Evolutionary conservation across 495 filamentous ascomycete species (phyloP).

Genomic region (Neurospora pannonica): DNA sequence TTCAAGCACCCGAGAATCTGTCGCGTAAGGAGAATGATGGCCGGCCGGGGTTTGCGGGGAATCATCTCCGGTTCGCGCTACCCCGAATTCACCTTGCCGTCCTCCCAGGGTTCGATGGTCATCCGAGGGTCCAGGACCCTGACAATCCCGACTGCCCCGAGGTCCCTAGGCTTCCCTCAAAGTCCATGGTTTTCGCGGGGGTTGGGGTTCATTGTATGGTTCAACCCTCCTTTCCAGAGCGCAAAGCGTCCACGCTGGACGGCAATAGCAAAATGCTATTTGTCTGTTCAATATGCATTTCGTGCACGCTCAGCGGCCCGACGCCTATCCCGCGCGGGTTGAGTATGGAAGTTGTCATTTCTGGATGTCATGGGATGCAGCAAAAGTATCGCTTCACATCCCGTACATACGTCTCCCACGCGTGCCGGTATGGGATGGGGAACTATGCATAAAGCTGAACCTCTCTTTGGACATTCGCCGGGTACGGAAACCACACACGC

Average conservation of each 20-base stretch:
- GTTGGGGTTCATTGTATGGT: not conserved
- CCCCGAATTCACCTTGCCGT: not conserved
- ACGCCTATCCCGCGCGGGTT: not conserved
- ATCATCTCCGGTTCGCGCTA: not conserved
- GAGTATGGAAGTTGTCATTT: not conserved
- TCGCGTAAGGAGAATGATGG: not conserved
- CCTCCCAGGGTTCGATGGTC: not conserved
- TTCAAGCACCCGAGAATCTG: not conserved
- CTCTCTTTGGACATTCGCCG: not conserved
- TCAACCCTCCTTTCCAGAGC: not conserved
- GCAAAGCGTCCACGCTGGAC: not conserved
- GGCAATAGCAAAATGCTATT: not conserved
- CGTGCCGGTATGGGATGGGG: not conserved
- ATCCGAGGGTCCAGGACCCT: not conserved
- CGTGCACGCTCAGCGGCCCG: not conserved
- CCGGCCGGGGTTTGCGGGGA: not conserved
- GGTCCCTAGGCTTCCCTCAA: not conserved
- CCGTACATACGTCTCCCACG: not conserved
- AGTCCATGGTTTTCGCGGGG: not conserved
- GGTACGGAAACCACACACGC: not conserved
- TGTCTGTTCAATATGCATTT: not conserved
- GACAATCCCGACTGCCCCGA: not conserved
- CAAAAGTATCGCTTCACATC: not conserved
- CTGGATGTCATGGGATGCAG: not conserved
- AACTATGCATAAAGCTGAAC: not conserved